Base-by-base conservation (phyloP, 139 green algal genomes). In the Gonium pectorale region DNA sequence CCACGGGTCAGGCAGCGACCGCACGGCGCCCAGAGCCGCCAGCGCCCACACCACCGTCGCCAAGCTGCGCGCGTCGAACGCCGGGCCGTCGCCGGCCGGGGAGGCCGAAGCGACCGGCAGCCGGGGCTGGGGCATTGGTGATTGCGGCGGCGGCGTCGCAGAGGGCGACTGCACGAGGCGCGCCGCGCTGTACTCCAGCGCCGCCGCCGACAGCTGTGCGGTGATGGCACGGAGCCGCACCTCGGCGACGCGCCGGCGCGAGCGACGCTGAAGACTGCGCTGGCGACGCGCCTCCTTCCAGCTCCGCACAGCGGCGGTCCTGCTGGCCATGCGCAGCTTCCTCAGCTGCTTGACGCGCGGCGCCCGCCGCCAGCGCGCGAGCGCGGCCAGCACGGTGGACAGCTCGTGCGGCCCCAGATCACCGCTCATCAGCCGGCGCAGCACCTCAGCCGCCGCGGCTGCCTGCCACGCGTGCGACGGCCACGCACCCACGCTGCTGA, bases 401-500 rank as follows among this genome's bases (percentile, higher is more conserved):
- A 68, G 26, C 1, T 80, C 49, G 15, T 35, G 72, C 52, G 72
- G 72, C 72, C 24, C 29, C 72, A 80, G 72, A 38, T 27, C 7
- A 6, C 51, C 54, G 13, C 21, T 35, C 38, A 33, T 22, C 74
- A n/a, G 49, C 29, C 27, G 27, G 40, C 15, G 19, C 24, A 60
- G 9, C 54, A 40, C 74, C 56, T 37, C 74, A 5, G 21, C 56
- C 37, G 74, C 74, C 56, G 41, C 74, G 38, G 38, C 40, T 3
- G 56, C 37, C 74, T 54, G 52, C 74, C 74, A 81, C 5, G n/a
- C 27, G 6, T n/a, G 38, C 1, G 27, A 26, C 11, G 74, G 74
- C 74, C 74, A 81, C 33, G 70, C 54, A 26, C 74, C 74, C 27
- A 81, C n/a, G 74, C 44, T 54, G 56, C 74, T 81, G 5, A 81